Evolutionary conservation across 441 rosid species (phyloP).

Genomic region (Populus trichocarpa): DNA sequence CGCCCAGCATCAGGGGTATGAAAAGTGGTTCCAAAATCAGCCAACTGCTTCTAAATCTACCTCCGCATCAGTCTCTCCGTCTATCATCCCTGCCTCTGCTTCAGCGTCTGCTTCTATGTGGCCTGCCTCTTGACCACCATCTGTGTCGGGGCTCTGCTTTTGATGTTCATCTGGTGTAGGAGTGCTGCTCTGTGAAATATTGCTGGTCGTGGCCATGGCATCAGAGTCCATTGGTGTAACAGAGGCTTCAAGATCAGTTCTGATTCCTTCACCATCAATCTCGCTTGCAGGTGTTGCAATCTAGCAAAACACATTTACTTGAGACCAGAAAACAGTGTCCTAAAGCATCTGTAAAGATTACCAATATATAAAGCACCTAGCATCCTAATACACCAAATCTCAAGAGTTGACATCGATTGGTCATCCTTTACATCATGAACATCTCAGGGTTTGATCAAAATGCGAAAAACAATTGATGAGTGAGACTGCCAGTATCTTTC

Average conservation of each 20-base stretch:
- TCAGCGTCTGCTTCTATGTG: constrained; percentile 63
- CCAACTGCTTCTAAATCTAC: constrained; percentile 48
- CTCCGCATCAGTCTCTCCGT: constrained; percentile 77
- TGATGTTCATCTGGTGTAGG: constrained; percentile 73
- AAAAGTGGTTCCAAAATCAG: constrained; percentile 11
- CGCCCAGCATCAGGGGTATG: background rate
- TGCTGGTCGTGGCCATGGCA: constrained; percentile 25
- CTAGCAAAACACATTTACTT: constrained; percentile 19
- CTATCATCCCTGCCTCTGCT: constrained; percentile 44
- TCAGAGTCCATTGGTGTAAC: constrained; percentile 62
- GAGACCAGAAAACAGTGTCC: background rate
- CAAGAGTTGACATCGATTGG: background rate
- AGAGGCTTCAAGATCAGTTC: constrained; percentile 52
- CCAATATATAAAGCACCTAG: background rate
- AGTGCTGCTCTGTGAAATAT: constrained; percentile 42
- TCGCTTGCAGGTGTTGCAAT: constrained; percentile 58
- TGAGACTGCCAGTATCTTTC: background rate
- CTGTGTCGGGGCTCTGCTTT: constrained; percentile 71
- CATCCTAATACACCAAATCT: background rate
- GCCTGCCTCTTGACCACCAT: constrained; percentile 72
- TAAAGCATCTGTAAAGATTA: background rate
- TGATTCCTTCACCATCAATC: constrained; percentile 57
- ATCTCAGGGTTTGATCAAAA: background rate
- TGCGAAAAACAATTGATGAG: no score
- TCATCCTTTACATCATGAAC: background rate